Base-by-base conservation (phyloP, 176 grass and related monocot genomes). In the Oryza rufipogon region DNA sequence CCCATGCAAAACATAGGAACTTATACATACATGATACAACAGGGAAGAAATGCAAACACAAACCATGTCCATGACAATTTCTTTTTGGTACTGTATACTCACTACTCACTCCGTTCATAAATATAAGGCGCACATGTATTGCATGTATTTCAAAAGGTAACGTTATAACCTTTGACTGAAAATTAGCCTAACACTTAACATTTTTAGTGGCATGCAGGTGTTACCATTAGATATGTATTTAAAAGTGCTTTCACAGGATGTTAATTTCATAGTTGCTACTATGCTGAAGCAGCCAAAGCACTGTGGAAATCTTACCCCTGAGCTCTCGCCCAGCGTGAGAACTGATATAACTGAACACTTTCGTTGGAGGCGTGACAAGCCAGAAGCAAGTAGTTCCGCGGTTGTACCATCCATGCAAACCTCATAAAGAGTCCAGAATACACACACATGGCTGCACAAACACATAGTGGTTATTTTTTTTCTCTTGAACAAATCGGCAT, bases 381-480 rank as follows among this genome's bases (percentile, higher is more conserved):
- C 22, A 97, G 48, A 88, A 97, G 92, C 80, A 97, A 91, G 84
- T 94, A 95, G 46, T 97, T 95, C 30, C 92, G 85, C 22, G 95
- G 92, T 44, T 91, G 84, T 54, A 97, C 95, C 90, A 97, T 94
- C 94, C 94, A 97, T 38, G 94, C 92, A 77, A 97, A 97, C 70
- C 94, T 94, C 94, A 97, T 97, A 65, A 89, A 92, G 17, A 97
- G 88, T 61, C 56, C 90, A 60, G 92, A 97, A 64, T 94, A 97
- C 26, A 97, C 90, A 25, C 95, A 97, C 92, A 97, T 97, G 22
- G 68, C 95, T 97, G 87, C 86, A 90, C 33, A 39, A 26, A 66
- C 25, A 20, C 11, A 22, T 38, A 32, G 30, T 32, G 30, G 30
- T 32, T 32, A 32, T 3, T 32, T 32, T 32, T 32, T 32, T 3